These are phyloP conservation scores for Sugiyamaella lignohabitans DNA, from an alignment of 805 yeast species.

Conservation along the genomic window DNA sequence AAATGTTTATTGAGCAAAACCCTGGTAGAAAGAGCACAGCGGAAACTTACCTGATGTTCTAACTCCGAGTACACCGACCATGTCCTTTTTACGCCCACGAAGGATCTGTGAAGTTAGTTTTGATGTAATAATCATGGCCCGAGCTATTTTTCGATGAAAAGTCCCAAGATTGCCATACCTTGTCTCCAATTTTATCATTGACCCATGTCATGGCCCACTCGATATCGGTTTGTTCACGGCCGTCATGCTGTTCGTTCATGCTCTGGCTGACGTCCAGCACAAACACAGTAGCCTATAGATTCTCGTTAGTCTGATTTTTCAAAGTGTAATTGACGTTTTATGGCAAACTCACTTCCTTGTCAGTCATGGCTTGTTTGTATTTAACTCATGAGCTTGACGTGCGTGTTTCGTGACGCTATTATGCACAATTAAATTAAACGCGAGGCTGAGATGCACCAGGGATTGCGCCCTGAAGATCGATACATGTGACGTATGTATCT, in stretches of 20 bases:
- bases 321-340: too few relatives aligned
- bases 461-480: too few relatives aligned
- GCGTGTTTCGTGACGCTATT: too few relatives aligned
- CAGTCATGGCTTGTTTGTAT: too few relatives aligned
- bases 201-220: constrained; percentile 34
- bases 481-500: too few relatives aligned
- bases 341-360: too few relatives aligned
- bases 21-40: neutral
- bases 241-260: constrained; percentile 22
- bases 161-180: too few relatives aligned
- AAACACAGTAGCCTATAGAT: constrained; percentile 37
- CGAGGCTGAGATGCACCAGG: too few relatives aligned
- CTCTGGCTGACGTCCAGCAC: constrained; percentile 44
- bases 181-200: constrained; percentile 34
- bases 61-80: constrained; percentile 24
- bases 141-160: neutral
- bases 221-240: constrained; percentile 16
- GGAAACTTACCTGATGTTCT: constrained; percentile 4
- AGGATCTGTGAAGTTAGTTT: constrained; percentile 18
- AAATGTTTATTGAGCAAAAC: neutral
- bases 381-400: too few relatives aligned
- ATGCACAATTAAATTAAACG: too few relatives aligned
- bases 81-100: constrained; percentile 25
- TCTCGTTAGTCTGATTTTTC: too few relatives aligned
- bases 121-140: constrained; percentile 3